A percentile compares a stretch with the other conserved stretches of the same genome.
Conservation (phyloP, 1,139 yeast species). For the Debaryomyces sp. region DNA sequence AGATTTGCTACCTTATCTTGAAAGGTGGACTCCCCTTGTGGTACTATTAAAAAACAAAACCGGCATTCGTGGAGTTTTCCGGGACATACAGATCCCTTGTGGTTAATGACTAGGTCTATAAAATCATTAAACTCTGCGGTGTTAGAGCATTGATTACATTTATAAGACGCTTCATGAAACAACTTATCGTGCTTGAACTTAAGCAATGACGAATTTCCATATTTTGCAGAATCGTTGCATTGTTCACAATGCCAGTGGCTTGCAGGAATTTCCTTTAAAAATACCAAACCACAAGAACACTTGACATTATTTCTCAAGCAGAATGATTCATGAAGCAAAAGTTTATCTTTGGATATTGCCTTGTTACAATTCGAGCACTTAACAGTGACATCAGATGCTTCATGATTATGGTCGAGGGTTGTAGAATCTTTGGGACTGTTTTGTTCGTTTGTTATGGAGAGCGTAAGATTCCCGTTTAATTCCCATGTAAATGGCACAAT, state of each 20-base stretch:
- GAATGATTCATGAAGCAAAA: constrained; percentile 57
- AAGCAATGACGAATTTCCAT: constrained; percentile 27
- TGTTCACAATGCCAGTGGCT: constrained; percentile 70
- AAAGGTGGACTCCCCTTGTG: constrained; percentile 55
- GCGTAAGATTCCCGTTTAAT: constrained; percentile 16
- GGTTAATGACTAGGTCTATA: constrained; percentile 44
- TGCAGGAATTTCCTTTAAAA: constrained; percentile 49
- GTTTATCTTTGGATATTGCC: constrained; percentile 41
- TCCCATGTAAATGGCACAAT: constrained; percentile 47
- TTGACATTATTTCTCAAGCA: constrained; percentile 59
- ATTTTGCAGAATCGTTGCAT: constrained; percentile 22
- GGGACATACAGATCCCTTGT: constrained; percentile 57
- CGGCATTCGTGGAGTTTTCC: constrained; percentile 57
- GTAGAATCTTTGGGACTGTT: constrained; percentile 2
- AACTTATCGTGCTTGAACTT: constrained; percentile 48
- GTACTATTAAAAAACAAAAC: constrained; percentile 66
- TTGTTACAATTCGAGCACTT: constrained; percentile 55
- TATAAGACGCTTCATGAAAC: constrained; percentile 37
- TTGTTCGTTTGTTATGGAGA: constrained; percentile 14
- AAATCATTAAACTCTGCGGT: constrained; percentile 25
- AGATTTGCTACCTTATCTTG: constrained; percentile 41
- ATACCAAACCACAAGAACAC: constrained; percentile 57
- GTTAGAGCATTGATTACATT: constrained; percentile 31
- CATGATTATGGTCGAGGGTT: background rate
- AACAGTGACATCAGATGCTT: background rate